Conservation (phyloP, 371 early-diverging fungal species). For the Synchytrium microbalum region DNA sequence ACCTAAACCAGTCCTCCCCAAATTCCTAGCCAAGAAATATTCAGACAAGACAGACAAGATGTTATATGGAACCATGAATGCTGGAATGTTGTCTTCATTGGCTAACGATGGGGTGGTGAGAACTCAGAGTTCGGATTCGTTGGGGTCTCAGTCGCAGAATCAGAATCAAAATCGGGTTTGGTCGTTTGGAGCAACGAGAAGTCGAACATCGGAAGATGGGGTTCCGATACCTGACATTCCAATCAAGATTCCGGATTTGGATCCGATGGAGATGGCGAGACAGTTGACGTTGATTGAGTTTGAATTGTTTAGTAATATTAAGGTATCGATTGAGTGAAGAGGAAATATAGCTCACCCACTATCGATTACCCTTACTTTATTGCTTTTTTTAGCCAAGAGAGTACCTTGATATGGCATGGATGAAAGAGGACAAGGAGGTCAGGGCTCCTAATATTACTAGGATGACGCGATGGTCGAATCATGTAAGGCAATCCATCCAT, state of each 20-base stretch:
- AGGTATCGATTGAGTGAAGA: conserved; percentile 17
- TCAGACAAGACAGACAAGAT: conserved; percentile 9
- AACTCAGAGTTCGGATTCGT: neutral
- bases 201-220: neutral
- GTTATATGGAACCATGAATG: neutral
- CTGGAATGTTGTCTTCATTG: neutral
- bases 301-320: conserved; percentile 40
- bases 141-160: neutral
- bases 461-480: conserved; percentile 51
- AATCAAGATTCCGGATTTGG: conserved; percentile 66
- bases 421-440: conserved; percentile 44
- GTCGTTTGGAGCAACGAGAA: neutral
- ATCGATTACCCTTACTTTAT: neutral
- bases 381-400: conserved; percentile 32
- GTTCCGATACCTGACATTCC: neutral
- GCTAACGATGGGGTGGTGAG: neutral
- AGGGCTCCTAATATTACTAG: conserved; percentile 40
- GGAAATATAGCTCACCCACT: neutral
- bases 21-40: conserved; percentile 25
- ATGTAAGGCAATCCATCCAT: conserved; percentile 18
- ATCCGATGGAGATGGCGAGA: conserved; percentile 86
- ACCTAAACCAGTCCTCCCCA: conserved; percentile 47
- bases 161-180: neutral
- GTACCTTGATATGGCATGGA: conserved; percentile 45
- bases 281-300: conserved; percentile 75